Conservation (phyloP, 495 filamentous ascomycete species). For the Lentithecium fluviatile region DNA sequence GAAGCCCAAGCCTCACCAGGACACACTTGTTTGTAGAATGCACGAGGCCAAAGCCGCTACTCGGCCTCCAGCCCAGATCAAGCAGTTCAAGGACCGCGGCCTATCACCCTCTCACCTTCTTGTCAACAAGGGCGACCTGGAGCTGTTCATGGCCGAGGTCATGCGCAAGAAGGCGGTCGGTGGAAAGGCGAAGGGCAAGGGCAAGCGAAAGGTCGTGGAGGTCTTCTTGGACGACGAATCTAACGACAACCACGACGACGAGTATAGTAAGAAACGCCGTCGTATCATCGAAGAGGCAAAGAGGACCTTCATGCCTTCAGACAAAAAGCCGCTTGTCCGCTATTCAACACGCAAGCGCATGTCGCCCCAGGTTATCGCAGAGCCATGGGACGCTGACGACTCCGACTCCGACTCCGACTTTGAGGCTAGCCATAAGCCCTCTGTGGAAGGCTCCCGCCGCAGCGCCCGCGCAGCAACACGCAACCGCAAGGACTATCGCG, state of each 20-base stretch:
- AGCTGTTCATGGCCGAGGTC: slow-evolving; percentile 11
- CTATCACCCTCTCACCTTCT: slow-evolving; percentile 15
- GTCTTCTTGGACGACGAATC: neutral
- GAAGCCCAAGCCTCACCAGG: slow-evolving; percentile 15
- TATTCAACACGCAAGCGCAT: neutral
- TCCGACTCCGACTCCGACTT: neutral
- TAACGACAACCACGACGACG: neutral
- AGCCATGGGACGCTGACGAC: neutral
- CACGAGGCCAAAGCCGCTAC: slow-evolving; percentile 1
- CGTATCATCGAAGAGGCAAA: neutral
- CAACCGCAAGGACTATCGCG: neutral
- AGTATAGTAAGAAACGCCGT: neutral
- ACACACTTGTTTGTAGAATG: slow-evolving; percentile 32
- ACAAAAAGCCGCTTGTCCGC: neutral
- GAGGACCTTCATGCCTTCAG: neutral
- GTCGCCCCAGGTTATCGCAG: neutral
- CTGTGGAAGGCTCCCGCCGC: too few species aligned
- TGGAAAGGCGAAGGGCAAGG: slow-evolving; percentile 7
- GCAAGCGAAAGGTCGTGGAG: neutral
- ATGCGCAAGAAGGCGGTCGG: slow-evolving; percentile 1
- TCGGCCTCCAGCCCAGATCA: slow-evolving; percentile 28
- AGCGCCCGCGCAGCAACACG: neutral
- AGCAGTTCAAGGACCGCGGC: slow-evolving; percentile 23
- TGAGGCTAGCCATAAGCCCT: neutral
- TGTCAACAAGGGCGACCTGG: slow-evolving; percentile 27